Evolutionary conservation across 2,329 filamentous ascomycete genomes (phyloP).

Genomic region (Cercospora zeina): DNA sequence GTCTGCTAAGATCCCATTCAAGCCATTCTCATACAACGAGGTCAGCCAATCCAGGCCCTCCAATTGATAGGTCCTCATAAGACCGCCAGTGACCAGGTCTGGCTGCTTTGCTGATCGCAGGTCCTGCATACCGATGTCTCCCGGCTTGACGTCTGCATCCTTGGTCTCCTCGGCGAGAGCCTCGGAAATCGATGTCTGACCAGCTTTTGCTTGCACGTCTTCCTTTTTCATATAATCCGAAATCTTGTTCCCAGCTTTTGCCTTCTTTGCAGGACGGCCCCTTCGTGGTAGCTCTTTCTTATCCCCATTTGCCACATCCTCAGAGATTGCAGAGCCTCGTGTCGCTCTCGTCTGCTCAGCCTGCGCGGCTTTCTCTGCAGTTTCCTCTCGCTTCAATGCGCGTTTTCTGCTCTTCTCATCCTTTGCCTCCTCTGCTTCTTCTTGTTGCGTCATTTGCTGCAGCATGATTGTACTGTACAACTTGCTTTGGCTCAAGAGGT

Average conservation of each 20-base stretch:
- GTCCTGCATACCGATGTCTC: constrained; percentile 65
- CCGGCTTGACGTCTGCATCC: constrained; percentile 58
- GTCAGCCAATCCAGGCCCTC: constrained; percentile 94
- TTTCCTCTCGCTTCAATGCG: constrained; percentile 49
- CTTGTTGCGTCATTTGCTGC: constrained; percentile 54
- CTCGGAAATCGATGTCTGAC: constrained; percentile 57
- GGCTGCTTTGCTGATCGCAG: constrained; percentile 83
- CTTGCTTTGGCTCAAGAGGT: constrained; percentile 55
- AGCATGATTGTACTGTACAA: constrained; percentile 56
- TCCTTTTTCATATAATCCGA: constrained; percentile 63
- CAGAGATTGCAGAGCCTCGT: constrained; percentile 37
- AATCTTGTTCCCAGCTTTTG: constrained; percentile 49
- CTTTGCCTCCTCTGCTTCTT: constrained; percentile 50
- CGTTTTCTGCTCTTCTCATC: constrained; percentile 50
- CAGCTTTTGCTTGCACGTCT: constrained; percentile 56
- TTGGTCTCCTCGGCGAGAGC: constrained; percentile 60
- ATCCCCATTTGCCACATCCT: constrained; percentile 19
- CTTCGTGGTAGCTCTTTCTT: constrained; percentile 33
- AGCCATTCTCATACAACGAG: constrained; percentile 78
- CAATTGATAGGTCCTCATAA: constrained; percentile 91
- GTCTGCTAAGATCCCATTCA: constrained; percentile 88
- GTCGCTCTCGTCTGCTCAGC: constrained; percentile 51
- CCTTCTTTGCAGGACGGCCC: constrained; percentile 43
- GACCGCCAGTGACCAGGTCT: constrained; percentile 77
- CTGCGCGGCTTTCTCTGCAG: constrained; percentile 50